These are phyloP conservation scores for Diddensiella caesifluorescens DNA, from an alignment of 805 yeast genomes.

Conservation along the genomic window DNA sequence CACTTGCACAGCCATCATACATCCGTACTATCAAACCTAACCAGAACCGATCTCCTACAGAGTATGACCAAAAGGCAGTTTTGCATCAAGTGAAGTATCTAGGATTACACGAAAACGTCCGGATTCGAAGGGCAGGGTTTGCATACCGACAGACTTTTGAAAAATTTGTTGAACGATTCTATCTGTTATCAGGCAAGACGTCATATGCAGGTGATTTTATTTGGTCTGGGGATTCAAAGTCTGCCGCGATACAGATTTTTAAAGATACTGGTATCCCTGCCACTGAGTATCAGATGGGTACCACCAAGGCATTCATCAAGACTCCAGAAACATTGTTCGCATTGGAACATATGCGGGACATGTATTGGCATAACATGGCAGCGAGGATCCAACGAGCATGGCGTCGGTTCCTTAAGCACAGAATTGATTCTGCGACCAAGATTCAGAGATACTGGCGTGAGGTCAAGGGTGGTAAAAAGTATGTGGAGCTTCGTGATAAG, in stretches of 20 bases:
- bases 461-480: conserved; percentile 73
- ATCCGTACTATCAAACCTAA: conserved; percentile 97
- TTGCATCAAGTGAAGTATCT: conserved; percentile 92
- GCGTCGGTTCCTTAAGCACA: conserved; percentile 73
- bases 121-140: conserved; percentile 97
- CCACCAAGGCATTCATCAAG: conserved; percentile 86
- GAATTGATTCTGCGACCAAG: conserved; percentile 78
- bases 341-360: conserved; percentile 91
- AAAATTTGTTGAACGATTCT: conserved; percentile 91
- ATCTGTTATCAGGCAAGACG: conserved; percentile 76
- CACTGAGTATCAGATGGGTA: conserved; percentile 86
- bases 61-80: conserved; percentile 83
- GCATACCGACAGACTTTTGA: conserved; percentile 97
- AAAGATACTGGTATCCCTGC: conserved; percentile 63
- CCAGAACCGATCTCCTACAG: conserved; percentile 84
- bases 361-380: conserved; percentile 98
- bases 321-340: conserved; percentile 96
- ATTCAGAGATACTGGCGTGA: conserved; percentile 82
- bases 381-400: conserved; percentile 96
- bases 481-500: conserved; percentile 76
- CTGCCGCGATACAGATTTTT: conserved; percentile 50
- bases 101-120: conserved; percentile 93
- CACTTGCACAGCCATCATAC: conserved; percentile 90
- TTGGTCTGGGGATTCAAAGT: conserved; percentile 55
- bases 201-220: conserved; percentile 85